Percentiles rank a stretch among this genome's conserved stretches.
phyloP scores from a whole-genome alignment of 371 early-diverging fungal genomes.

The Amoeboaphelidium protococcarum region DNA sequence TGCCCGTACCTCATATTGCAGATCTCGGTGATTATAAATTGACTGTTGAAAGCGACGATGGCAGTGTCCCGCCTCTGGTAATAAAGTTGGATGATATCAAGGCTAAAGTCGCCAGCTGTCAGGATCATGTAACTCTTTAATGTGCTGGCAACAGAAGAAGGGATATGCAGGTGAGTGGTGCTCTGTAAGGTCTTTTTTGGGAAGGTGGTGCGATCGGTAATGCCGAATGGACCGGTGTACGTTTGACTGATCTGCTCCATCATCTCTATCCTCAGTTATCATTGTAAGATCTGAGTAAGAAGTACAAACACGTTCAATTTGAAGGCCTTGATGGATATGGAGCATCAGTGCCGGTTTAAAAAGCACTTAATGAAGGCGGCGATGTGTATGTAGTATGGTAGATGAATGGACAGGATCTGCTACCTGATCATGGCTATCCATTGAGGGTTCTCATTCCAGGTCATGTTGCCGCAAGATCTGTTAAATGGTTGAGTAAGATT shows the following conservation, averaged over 20 bases:
- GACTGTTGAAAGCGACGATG: neutral
- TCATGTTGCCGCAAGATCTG: constrained; percentile 1
- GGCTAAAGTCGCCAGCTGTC: neutral
- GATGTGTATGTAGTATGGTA: neutral
- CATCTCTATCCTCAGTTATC: no score
- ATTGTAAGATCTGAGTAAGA: neutral
- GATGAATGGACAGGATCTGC: neutral
- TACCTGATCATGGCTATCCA: constrained; percentile 1
- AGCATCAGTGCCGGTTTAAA: neutral
- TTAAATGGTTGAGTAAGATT: constrained; percentile 1
- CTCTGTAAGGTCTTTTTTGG: neutral
- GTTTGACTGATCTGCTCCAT: neutral
- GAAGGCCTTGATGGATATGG: constrained; percentile 1
- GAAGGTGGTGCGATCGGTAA: constrained; percentile 1
- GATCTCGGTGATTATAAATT: neutral
- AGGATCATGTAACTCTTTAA: neutral
- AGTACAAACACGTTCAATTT: neutral
- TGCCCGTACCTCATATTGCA: neutral
- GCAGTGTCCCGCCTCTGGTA: neutral
- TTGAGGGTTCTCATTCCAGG: constrained; percentile 1
- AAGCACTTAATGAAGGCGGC: neutral
- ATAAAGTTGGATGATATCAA: neutral
- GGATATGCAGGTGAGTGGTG: neutral
- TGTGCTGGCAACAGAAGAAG: constrained; percentile 1
- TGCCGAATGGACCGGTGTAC: constrained; percentile 1